phyloP scores from a whole-genome alignment of 345 rosid genomes.

The Brassica rapa region DNA sequence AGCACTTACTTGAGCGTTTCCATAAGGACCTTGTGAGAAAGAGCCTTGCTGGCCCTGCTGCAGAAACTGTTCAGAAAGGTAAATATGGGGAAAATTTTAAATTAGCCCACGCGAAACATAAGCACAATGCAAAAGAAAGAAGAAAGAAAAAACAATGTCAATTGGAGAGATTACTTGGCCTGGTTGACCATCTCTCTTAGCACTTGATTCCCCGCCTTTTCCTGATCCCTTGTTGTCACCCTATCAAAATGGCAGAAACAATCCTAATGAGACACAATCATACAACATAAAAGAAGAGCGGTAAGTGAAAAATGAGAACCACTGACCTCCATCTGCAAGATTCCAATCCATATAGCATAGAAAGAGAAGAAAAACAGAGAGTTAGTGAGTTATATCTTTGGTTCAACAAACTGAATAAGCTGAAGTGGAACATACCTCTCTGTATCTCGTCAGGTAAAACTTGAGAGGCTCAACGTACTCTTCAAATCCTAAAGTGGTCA shows the following conservation, averaged over 20 bases:
- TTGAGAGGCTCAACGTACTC: slow-evolving; percentile 69
- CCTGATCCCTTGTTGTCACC: slow-evolving; percentile 80
- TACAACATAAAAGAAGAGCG: neutral
- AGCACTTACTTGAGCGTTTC: slow-evolving; percentile 55
- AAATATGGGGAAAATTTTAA: neutral
- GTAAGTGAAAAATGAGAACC: neutral
- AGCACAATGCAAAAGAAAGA: neutral
- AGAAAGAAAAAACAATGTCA: neutral
- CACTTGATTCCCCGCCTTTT: slow-evolving; percentile 66
- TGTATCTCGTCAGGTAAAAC: slow-evolving; percentile 62
- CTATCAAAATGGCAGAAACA: slow-evolving; percentile 37
- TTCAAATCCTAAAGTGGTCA: slow-evolving; percentile 71
- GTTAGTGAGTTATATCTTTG: slow-evolving; percentile 11
- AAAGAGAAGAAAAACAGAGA: slow-evolving; percentile 13
- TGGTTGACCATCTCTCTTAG: slow-evolving; percentile 53
- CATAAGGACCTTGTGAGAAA: slow-evolving; percentile 52
- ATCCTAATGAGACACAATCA: slow-evolving; percentile 15
- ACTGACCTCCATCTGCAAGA: slow-evolving; percentile 80
- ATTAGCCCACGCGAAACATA: neutral
- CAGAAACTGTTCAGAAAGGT: slow-evolving; percentile 4
- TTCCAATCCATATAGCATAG: slow-evolving; percentile 34
- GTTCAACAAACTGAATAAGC: neutral
- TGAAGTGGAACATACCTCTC: slow-evolving; percentile 48
- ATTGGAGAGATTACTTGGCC: slow-evolving; percentile 43
- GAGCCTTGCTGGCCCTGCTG: slow-evolving; percentile 65